Percentiles rank a stretch among this genome's conserved stretches.
Evolutionary conservation across 2,329 filamentous ascomycete species (phyloP).

Genomic region (Neonectria coccinea): DNA sequence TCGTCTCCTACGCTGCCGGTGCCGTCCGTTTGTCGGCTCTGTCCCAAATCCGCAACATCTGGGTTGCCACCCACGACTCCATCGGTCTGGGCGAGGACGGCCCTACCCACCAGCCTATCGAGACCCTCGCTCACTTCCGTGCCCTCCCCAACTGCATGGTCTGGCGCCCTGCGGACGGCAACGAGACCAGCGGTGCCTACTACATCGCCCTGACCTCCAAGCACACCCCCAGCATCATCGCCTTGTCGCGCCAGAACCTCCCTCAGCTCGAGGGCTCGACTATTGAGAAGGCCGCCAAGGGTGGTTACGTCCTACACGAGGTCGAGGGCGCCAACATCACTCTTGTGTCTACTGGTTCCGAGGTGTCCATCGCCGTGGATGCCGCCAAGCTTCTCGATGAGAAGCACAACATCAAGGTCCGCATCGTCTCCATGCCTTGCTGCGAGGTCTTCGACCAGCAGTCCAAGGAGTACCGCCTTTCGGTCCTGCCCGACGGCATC

Average conservation of each 20-base stretch:
- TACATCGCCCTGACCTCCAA: constrained; percentile 93
- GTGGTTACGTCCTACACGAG: constrained; percentile 92
- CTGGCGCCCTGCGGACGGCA: constrained; percentile 97
- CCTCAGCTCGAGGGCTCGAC: constrained; percentile 96
- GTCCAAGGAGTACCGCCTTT: constrained; percentile 93
- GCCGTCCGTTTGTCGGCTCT: constrained; percentile 93
- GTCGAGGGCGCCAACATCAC: constrained; percentile 86
- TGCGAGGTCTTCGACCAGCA: constrained; percentile 97
- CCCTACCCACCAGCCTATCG: constrained; percentile 98
- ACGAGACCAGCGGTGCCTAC: constrained; percentile 98
- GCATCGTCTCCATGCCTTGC: constrained; percentile 96
- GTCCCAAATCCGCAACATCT: constrained; percentile 90
- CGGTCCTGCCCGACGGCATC: constrained; percentile 92
- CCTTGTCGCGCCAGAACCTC: constrained; percentile 97
- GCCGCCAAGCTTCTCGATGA: constrained; percentile 92
- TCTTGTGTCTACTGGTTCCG: constrained; percentile 93
- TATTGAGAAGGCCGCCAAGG: constrained; percentile 90
- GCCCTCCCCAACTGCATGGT: constrained; percentile 99
- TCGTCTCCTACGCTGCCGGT: constrained; percentile 97
- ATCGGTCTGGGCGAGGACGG: constrained; percentile 99
- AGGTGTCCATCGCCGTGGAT: constrained; percentile 94
- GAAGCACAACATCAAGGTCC: constrained; percentile 86
- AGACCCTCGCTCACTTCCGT: constrained; percentile 98
- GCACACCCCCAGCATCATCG: constrained; percentile 91
- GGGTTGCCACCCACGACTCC: constrained; percentile 98